Evolutionary conservation across 2,329 filamentous ascomycete genomes (phyloP), one percentile per base, ranked within the genome.

Genomic region (Microcera coccophila): DNA sequence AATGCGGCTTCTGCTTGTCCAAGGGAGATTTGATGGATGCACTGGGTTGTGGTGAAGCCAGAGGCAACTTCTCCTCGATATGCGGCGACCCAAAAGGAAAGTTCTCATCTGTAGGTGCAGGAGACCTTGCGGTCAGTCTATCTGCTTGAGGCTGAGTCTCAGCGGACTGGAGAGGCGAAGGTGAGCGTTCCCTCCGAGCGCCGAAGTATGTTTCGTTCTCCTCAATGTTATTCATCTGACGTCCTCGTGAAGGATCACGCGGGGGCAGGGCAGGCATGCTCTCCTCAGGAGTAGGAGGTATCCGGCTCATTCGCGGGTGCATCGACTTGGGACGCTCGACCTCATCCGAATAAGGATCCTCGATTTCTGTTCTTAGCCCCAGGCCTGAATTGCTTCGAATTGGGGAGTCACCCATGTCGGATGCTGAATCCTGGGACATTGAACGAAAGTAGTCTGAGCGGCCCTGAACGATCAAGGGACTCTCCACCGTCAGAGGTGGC

Each of bases 361-460:
- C 79, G 28, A 83, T 64, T 52, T 81, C 76, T 5, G 74, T 74
- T 49, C 68, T 74, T 44, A 77, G 54, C 16, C 74, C 76, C 35
- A 78, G 43, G 1, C 64, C 60, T 8, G 61, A 53, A 24, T 55
- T 39, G 12, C 44, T 45, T 12, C 47, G 49, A 11, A 58, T 54
- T 24, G 63, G 59, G 11, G 60, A 58, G 9, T 64, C 59, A 7
- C 53, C 59, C 11, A 49, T 39, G 22, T 79, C 76, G 3, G 74
- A 74, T 31, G 68, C 69, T 2, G 73, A 74, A 54, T 85, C 84
- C 40, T 81, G 73, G 31, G 84, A 89, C 55, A 85, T 68, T 41
- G 85, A 85, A 31, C 89, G 84, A 62, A 90, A 90, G 66, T 88
- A 95, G 15, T 85, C 87, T 3, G 87, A 86, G 49, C 89, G 80